phyloP scores from a whole-genome alignment of 2,329 filamentous ascomycete species.

The Fusarium buxicola region DNA sequence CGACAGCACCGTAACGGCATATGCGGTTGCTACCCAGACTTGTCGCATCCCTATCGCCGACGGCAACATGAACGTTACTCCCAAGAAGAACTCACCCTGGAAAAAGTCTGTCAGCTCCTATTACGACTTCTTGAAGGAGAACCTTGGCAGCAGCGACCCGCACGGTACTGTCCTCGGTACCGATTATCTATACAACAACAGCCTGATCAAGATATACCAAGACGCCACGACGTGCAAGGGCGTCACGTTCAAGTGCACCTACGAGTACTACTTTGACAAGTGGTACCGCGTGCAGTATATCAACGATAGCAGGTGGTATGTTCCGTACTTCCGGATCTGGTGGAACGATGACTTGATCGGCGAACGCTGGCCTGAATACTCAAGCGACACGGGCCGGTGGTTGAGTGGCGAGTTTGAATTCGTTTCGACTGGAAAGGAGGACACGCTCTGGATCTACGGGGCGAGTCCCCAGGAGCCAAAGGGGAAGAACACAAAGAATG shows the following conservation, averaged over 20 bases:
- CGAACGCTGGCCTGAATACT: not conserved
- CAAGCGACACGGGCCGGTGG: not conserved
- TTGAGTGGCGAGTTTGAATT: not conserved
- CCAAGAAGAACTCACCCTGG: not conserved
- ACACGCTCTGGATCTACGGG: slow-evolving; percentile 5
- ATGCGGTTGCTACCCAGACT: not conserved
- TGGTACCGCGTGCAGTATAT: not conserved
- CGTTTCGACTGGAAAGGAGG: not conserved
- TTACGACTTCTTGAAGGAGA: not conserved
- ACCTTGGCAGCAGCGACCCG: not conserved
- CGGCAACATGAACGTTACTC: not conserved
- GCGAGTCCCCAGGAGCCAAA: slow-evolving; percentile 2
- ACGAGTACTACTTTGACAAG: slow-evolving; percentile 18
- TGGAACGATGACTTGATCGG: slow-evolving; percentile 13
- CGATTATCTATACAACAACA: not conserved
- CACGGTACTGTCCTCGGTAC: slow-evolving; percentile 1
- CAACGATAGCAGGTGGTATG: not conserved
- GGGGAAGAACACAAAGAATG: not conserved
- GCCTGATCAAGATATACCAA: not conserved
- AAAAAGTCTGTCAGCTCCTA: not conserved
- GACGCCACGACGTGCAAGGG: slow-evolving; percentile 6
- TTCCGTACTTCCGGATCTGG: slow-evolving; percentile 10
- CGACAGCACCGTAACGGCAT: slow-evolving; percentile 9
- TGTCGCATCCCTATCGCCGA: slow-evolving; percentile 15
- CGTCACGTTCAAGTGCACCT: slow-evolving; percentile 11